Evolutionary conservation across 192 early-diverging fungal genomes (phyloP).

Genomic region (Linnemannia hyalina): DNA sequence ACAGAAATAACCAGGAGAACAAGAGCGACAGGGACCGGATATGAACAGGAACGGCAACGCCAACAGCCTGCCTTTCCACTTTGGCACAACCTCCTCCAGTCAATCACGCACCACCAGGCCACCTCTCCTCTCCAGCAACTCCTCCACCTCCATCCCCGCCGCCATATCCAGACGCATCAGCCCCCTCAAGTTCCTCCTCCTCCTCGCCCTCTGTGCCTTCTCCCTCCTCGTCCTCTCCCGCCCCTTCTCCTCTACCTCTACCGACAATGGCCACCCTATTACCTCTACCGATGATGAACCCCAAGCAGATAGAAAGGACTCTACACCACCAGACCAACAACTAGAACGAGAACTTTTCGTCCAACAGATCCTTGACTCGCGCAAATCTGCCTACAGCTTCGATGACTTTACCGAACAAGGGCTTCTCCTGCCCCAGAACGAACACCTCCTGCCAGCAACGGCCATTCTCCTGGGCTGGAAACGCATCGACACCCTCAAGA

Average conservation of each 20-base stretch:
- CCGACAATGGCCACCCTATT: no score
- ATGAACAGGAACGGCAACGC: slow-evolving; percentile 40
- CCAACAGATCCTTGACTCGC: slow-evolving; percentile 34
- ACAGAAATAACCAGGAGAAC: no score
- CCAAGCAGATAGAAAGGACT: no score
- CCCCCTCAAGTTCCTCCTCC: slow-evolving; percentile 34
- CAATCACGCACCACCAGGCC: not conserved
- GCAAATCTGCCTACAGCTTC: slow-evolving; percentile 40
- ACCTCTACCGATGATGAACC: no score
- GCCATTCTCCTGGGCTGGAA: slow-evolving; percentile 69
- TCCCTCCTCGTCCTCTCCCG: slow-evolving; percentile 22
- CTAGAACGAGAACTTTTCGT: slow-evolving; percentile 27
- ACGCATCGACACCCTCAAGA: slow-evolving; percentile 47
- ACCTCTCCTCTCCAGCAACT: not conserved
- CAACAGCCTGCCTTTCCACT: slow-evolving; percentile 37
- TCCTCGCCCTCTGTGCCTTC: slow-evolving; percentile 20
- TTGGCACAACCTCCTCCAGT: not conserved
- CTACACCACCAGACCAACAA: not conserved
- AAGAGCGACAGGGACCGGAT: not conserved
- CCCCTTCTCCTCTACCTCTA: slow-evolving; percentile 3
- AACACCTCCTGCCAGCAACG: slow-evolving; percentile 57
- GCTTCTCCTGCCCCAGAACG: slow-evolving; percentile 27
- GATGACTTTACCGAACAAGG: slow-evolving; percentile 55
- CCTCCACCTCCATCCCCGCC: not conserved
- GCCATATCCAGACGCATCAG: slow-evolving; percentile 18